These are phyloP conservation scores for Aphanomyces astaci DNA, from an alignment of 352 stramenopile species.

Conservation along the genomic window DNA sequence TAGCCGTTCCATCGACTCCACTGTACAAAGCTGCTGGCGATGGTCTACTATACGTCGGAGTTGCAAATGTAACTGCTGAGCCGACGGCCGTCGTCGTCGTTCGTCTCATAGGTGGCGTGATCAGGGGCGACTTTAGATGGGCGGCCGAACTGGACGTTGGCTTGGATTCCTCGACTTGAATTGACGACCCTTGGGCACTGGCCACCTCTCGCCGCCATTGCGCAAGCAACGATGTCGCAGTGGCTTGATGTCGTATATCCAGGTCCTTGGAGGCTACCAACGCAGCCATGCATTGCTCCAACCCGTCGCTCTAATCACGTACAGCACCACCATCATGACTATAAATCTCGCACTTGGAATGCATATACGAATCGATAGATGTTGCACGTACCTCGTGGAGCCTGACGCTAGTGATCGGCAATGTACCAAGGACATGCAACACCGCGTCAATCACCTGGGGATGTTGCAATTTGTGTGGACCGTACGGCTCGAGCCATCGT, in stretches of 20 bases:
- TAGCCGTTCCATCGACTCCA: too few species aligned
- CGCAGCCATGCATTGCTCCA: not conserved
- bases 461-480: slow-evolving; percentile 29
- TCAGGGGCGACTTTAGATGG: not conserved
- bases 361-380: not conserved
- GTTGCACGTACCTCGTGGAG: slow-evolving; percentile 38
- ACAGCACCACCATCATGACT: too few species aligned
- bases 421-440: slow-evolving; percentile 37
- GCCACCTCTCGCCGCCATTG: not conserved
- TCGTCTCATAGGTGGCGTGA: not conserved
- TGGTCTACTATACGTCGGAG: too few species aligned
- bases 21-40: too few species aligned
- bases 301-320: slow-evolving; percentile 15
- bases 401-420: slow-evolving; percentile 59
- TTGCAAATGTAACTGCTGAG: too few species aligned
- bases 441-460: slow-evolving; percentile 60
- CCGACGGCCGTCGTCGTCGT: not conserved
- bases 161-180: not conserved
- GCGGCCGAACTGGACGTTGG: not conserved
- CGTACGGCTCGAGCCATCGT: slow-evolving; percentile 42
- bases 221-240: not conserved
- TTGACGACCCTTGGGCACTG: not conserved
- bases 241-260: not conserved
- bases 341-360: too few species aligned
- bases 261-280: not conserved